Conservation (phyloP, 2,329 filamentous ascomycete genomes). For the Elsinoe ampelina region DNA sequence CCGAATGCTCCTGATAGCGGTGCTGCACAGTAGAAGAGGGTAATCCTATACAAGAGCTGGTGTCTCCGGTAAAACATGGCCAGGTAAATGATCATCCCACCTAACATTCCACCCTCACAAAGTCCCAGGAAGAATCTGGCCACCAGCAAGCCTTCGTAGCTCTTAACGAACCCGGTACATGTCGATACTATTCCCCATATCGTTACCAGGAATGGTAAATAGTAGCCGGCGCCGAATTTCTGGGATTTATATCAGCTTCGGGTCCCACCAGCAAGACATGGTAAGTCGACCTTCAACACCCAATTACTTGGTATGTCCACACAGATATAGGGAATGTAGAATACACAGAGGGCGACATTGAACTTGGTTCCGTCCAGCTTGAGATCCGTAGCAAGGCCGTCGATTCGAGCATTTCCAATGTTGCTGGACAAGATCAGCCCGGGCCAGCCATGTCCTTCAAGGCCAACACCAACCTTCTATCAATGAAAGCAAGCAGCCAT, state of each 20-base stretch:
- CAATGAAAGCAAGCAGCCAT: slow-evolving; percentile 42
- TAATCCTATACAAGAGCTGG: slow-evolving; percentile 33
- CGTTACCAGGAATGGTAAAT: slow-evolving; percentile 32
- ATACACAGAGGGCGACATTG: slow-evolving; percentile 36
- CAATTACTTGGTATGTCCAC: slow-evolving; percentile 31
- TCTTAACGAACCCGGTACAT: slow-evolving; percentile 35
- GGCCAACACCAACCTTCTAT: slow-evolving; percentile 23
- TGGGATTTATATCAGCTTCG: slow-evolving; percentile 18
- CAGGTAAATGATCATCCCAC: slow-evolving; percentile 30
- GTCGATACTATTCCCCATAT: slow-evolving; percentile 33
- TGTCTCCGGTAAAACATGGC: slow-evolving; percentile 35
- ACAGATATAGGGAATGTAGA: slow-evolving; percentile 35
- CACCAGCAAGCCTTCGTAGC: slow-evolving; percentile 32
- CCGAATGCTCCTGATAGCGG: slow-evolving; percentile 35
- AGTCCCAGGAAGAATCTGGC: slow-evolving; percentile 34
- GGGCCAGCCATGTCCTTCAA: background rate
- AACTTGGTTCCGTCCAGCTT: slow-evolving; percentile 32
- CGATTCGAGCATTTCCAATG: slow-evolving; percentile 36
- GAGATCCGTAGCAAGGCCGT: slow-evolving; percentile 33
- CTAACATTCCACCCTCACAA: slow-evolving; percentile 33
- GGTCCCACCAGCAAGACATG: slow-evolving; percentile 26
- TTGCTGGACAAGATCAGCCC: slow-evolving; percentile 20
- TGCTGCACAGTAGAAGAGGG: slow-evolving; percentile 28
- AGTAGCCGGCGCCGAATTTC: slow-evolving; percentile 32
- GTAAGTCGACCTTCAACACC: slow-evolving; percentile 19